Evolutionary conservation across 371 early-diverging fungal species (phyloP), one percentile per base, ranked within the genome.

Genomic region (Apophysomyces elegans): DNA sequence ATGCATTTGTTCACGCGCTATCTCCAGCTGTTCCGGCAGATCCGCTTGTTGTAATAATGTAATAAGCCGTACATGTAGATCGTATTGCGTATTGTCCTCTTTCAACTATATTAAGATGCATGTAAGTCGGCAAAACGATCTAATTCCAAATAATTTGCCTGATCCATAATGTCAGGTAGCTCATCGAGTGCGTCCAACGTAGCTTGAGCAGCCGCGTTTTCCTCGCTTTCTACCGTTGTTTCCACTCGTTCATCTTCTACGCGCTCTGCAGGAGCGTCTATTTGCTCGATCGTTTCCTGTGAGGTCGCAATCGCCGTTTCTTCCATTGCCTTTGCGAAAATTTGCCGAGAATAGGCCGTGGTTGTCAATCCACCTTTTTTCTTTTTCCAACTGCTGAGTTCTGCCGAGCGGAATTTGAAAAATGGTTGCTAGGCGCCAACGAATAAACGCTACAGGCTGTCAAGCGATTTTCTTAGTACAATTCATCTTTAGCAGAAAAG

Each of bases 1-100:
- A 44, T 83, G 83, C 86, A 90, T 86, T 8, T 69, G 43, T 45
- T 80, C 62, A 32, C 90, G 74, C 4, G 88, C 88, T 1, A 41
- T 54, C 11, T 86, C 80, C 6, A 88, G 77, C 47, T 81, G 71
- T 1, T 86, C 85, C 0, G 72, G 59, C 58, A 80, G 63, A 35
- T 68, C 70, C 6, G 66, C 61, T 60, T 67, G 41, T 21, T 71
- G 67, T 13, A 77, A 61, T 7, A 71, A 36, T 12, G 64, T 66
- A 45, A 83, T 77, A 12, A 75, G 59, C 4, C 67, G 65, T 7
- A 74, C 63, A 38, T 80, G 78, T 11, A 73, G 16, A 11, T 83
- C 78, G 44, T 80, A 83, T 21, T 73, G 73, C 7, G 68, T 69
- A n/a, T 63, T 61, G 44, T 80, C 75, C 39, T 72, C 43, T 37